These are phyloP conservation scores for Ceratonia siliqua DNA, from an alignment of 306 rosid species.

Conservation along the genomic window DNA sequence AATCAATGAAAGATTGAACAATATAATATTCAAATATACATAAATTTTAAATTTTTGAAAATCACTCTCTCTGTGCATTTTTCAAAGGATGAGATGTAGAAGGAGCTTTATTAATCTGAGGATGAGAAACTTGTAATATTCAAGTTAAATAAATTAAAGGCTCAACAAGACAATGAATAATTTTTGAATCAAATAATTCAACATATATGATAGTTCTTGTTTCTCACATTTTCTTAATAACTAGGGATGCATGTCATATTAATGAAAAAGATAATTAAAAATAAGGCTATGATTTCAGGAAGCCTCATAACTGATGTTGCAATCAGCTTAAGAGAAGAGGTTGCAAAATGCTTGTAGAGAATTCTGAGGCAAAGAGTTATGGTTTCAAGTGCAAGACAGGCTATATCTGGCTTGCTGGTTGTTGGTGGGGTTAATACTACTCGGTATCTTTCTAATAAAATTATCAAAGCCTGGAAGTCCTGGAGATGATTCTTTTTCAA, in stretches of 20 bases:
- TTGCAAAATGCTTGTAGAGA: constrained; percentile 69
- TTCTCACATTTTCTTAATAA: no score
- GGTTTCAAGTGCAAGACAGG: constrained; percentile 93
- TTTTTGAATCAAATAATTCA: no score
- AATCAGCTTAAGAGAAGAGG: constrained; percentile 65
- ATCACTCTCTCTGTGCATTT: no score
- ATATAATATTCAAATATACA: no score
- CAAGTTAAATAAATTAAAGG: no score
- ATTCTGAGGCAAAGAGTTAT: constrained; percentile 68
- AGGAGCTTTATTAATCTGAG: no score
- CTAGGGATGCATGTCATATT: constrained; percentile 14
- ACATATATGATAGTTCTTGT: no score
- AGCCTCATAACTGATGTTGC: constrained; percentile 37
- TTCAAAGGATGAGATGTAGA: no score
- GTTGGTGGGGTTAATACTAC: constrained; percentile 70
- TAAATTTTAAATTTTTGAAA: no score
- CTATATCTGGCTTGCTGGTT: constrained; percentile 73
- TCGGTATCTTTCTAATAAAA: constrained; percentile 64
- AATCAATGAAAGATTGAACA: no score
- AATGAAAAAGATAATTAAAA: not conserved
- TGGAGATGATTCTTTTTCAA: constrained; percentile 50
- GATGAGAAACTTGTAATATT: no score
- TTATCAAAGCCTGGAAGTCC: constrained; percentile 83
- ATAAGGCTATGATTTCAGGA: constrained; percentile 50
- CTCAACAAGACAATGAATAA: no score